Conservation (phyloP, 495 filamentous ascomycete species). For the Aspergillus haitiensis region DNA sequence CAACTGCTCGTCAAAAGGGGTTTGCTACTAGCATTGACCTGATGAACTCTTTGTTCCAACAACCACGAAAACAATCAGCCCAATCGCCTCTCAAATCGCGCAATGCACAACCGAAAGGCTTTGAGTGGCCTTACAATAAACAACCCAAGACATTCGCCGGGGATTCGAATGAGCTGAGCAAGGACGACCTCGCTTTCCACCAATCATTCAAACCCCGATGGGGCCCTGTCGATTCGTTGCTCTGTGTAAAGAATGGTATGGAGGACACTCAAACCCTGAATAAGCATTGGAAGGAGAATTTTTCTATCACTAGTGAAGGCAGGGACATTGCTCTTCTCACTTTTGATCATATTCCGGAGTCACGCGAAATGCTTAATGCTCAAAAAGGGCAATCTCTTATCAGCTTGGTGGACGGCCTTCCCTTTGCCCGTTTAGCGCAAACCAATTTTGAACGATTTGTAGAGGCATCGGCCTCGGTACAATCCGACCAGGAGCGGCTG, state of each 20-base stretch:
- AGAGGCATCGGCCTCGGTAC: conserved; percentile 28
- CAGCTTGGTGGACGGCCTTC: conserved; percentile 38
- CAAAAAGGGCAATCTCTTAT: conserved; percentile 41
- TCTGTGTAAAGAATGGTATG: conserved; percentile 55
- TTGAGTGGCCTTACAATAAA: conserved; percentile 78
- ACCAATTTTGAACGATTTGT: conserved; percentile 39
- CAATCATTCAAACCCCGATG: conserved; percentile 73
- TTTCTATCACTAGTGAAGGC: conserved; percentile 42
- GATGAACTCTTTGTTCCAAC: conserved; percentile 84
- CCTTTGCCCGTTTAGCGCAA: conserved; percentile 38
- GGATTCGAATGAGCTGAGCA: conserved; percentile 57
- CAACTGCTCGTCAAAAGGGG: conserved; percentile 49
- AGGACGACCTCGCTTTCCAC: conserved; percentile 60
- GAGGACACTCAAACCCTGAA: conserved; percentile 26
- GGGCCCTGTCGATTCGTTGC: conserved; percentile 69
- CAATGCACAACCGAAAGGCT: conserved; percentile 37
- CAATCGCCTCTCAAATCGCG: conserved; percentile 43
- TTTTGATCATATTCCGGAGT: conserved; percentile 29
- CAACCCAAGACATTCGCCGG: conserved; percentile 62
- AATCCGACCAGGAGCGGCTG: conserved; percentile 39
- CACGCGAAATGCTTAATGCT: conserved; percentile 38
- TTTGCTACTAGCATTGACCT: conserved; percentile 83
- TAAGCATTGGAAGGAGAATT: conserved; percentile 35
- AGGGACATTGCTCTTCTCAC: conserved; percentile 37
- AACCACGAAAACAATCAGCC: conserved; percentile 38